Evolutionary conservation across 805 yeast genomes (phyloP).

Genomic region (Saccharomycodes ludwigii): DNA sequence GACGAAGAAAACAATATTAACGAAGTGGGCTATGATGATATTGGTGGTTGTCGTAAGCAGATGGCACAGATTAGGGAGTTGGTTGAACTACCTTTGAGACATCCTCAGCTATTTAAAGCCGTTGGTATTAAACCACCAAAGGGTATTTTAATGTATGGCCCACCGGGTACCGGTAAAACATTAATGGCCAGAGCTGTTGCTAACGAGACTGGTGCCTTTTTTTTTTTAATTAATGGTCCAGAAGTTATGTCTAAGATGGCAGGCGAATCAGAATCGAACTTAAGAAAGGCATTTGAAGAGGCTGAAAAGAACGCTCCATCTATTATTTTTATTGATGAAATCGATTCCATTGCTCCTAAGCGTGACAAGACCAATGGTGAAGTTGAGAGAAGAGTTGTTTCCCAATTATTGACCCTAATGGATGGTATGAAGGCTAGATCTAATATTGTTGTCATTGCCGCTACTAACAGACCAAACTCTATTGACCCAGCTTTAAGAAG

Average conservation of each 20-base stretch:
- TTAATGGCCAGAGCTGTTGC: slow-evolving; percentile 99
- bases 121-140: slow-evolving; percentile 98
- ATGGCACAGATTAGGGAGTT: slow-evolving; percentile 99
- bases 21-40: slow-evolving; percentile 97
- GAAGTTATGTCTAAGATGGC: slow-evolving; percentile 99
- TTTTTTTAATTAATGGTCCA: slow-evolving; percentile 96
- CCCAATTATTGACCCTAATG: slow-evolving; percentile 94
- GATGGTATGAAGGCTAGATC: slow-evolving; percentile 99
- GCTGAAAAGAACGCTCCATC: slow-evolving; percentile 98
- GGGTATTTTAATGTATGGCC: slow-evolving; percentile 97
- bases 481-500: slow-evolving; percentile 74
- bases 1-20: slow-evolving; percentile 94
- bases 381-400: slow-evolving; percentile 98
- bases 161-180: slow-evolving; percentile 99
- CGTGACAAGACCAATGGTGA: slow-evolving; percentile 99
- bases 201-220: slow-evolving; percentile 97
- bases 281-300: slow-evolving; percentile 97
- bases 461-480: slow-evolving; percentile 71
- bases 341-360: slow-evolving; percentile 98
- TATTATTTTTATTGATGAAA: slow-evolving; percentile 95
- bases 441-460: slow-evolving; percentile 96
- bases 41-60: slow-evolving; percentile 98
- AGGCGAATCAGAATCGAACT: slow-evolving; percentile 94
- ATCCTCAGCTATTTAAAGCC: slow-evolving; percentile 93
- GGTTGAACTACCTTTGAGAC: slow-evolving; percentile 96